Conservation (phyloP, 2,329 filamentous ascomycete genomes). For the Blumeriella jaapii region DNA sequence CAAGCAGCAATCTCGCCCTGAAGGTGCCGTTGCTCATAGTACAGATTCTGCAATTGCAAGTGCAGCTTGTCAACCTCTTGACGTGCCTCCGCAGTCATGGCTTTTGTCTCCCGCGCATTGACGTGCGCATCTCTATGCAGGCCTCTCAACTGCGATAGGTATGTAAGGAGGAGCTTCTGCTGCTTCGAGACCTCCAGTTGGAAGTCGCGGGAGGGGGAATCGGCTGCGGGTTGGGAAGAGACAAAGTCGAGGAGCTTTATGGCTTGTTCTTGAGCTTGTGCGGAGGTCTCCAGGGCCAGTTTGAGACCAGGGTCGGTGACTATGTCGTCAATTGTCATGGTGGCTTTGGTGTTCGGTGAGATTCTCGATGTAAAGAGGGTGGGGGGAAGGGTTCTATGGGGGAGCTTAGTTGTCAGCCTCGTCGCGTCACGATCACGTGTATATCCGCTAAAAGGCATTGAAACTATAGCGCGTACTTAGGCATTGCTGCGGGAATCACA, state of each 20-base stretch:
- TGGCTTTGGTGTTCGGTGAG: not conserved
- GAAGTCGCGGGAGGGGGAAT: conserved; percentile 35
- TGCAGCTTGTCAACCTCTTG: conserved; percentile 88
- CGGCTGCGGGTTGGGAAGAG: conserved; percentile 35
- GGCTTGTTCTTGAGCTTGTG: conserved; percentile 61
- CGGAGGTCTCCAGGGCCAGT: conserved; percentile 60
- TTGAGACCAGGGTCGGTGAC: conserved; percentile 55
- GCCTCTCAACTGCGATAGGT: conserved; percentile 69
- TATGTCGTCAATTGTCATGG: conserved; percentile 44
- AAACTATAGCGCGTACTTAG: too few species aligned
- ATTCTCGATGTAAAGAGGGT: not conserved
- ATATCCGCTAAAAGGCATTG: too few species aligned
- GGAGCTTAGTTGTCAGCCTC: not conserved
- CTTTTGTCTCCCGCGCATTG: conserved; percentile 73
- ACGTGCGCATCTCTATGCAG: conserved; percentile 75
- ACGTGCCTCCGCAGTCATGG: conserved; percentile 72
- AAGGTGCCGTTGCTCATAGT: conserved; percentile 89
- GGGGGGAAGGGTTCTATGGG: not conserved
- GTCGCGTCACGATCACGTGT: too few species aligned
- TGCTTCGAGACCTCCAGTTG: conserved; percentile 56
- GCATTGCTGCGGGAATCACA: too few species aligned
- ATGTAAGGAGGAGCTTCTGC: conserved; percentile 69
- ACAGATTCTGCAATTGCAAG: conserved; percentile 86
- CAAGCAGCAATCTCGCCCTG: conserved; percentile 84
- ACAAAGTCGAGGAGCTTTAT: conserved; percentile 55